Evolutionary conservation across 768 basidiomycete species (phyloP), one percentile per base, ranked within the genome.

Genomic region (Leccinum uliginosum): DNA sequence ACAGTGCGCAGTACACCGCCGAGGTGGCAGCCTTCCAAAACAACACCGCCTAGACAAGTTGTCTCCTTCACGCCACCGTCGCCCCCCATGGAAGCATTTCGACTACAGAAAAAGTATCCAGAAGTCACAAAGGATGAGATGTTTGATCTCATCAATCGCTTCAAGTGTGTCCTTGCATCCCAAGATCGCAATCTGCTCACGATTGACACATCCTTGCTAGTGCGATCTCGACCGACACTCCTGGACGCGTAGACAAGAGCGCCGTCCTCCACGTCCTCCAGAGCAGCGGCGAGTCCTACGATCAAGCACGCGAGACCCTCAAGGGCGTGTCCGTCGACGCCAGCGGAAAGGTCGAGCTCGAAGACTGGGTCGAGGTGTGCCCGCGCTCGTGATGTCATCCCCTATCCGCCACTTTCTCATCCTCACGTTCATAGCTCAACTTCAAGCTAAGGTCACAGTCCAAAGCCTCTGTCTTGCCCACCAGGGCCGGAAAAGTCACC

Each of bases 321-420:
- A 99, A 99, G 75, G 82, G 87, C 63, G 95, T 98, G 67, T 89
- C 86, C 57, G 85, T 98, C 50, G 96, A 98, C 71, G 88, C 96
- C 6, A 92, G 89, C 71, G 96, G 97, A 46, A 92, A 93, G 72
- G 86, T 99, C 57, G 97, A 98, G 73, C 76, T 98, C 57, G 97
- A 98, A 63, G 97, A 98, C 69, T 99, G 93, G 88, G 95, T 98
- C 46, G 96, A 98, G 83, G 90, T 95, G 61, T 58, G 83, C 11
- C 23, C 51, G 34, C 62, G 29, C 26, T 38, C 48, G 63, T 57
- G 55, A 60, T 62, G 65, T 63, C 68, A 71, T 61, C 52, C 62
- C 57, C 29, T 30, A 29, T 51, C 51, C 43, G 34, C 49, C 44
- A 49, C 50, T 35, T 32, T 43, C 59, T 67, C 55, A 68, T 50